Evolutionary conservation across 768 basidiomycete species (phyloP), one percentile per base, ranked within the genome.

Genomic region (Pulveroboletus sp.): DNA sequence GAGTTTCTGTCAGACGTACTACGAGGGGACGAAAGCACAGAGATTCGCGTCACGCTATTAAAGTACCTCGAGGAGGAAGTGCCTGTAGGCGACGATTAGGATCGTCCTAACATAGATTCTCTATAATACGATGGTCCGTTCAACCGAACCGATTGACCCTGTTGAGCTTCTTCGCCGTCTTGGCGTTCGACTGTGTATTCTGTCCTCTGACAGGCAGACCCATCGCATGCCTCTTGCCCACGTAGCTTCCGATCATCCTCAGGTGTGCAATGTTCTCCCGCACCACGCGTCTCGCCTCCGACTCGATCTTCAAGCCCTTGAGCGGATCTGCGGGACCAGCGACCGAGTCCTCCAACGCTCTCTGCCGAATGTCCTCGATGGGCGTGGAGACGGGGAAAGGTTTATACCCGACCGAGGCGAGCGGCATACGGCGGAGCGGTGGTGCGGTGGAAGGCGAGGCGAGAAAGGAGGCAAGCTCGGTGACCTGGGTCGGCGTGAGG

Each of bases 41-140:
- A 96, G 68, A 86, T 99, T 57, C 80, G 88, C 43, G 95, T 99
- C 46, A 87, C 82, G 58, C 71, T 99, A 57, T 71, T 96, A 48
- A 89, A 93, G 68, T 87, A 95, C 63, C 68, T 98, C 55, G 96
- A 99, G 64, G 96, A 99, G 69, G 96, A 99, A 68, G 84, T 95
- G 23, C 93, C 93, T 1, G 78, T 89, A 36, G 92, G 89, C 49
- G 93, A 96, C 63, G 93, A 96, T 70, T 95, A 76, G 69, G n/a
- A n/a, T n/a, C n/a, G n/a, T n/a, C n/a, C n/a, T n/a, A n/a, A n/a
- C n/a, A n/a, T n/a, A n/a, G n/a, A 36, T 12, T 42, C 23, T 42
- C 23, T 37, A 49, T 30, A 29, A 12, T 29, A 29, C 27, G 43
- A 31, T 19, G 30, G 40, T 22, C 37, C 29, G n/a, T 48, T 64